phyloP scores from a whole-genome alignment of 1,139 yeast species.

The Hyphopichia pseudoburtonii region DNA sequence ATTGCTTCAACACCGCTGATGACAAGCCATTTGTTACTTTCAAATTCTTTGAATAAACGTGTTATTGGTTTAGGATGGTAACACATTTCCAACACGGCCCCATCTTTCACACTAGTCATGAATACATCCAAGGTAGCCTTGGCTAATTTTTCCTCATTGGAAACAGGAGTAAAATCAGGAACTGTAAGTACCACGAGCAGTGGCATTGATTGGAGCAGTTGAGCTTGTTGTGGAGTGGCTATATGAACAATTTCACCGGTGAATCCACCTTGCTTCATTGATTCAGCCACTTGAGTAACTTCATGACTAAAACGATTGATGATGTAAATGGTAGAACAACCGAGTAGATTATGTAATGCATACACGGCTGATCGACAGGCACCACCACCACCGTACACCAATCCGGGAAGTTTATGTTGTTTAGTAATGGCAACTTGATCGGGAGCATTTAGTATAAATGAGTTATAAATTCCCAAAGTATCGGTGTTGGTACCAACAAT shows the following conservation, averaged over 20 bases:
- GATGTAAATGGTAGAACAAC: slow-evolving; percentile 23
- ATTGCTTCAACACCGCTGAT: slow-evolving; percentile 27
- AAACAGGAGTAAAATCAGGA: slow-evolving; percentile 24
- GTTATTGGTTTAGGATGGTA: slow-evolving; percentile 26
- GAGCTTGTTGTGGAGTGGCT: slow-evolving; percentile 21
- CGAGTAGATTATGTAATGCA: slow-evolving; percentile 22
- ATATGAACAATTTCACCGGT: slow-evolving; percentile 21
- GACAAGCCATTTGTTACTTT: slow-evolving; percentile 22
- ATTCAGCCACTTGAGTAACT: slow-evolving; percentile 16
- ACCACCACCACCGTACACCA: slow-evolving; percentile 35
- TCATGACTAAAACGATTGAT: slow-evolving; percentile 25
- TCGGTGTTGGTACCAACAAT: slow-evolving; percentile 31
- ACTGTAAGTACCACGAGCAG: slow-evolving; percentile 23
- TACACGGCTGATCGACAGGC: slow-evolving; percentile 32
- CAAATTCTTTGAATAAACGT: slow-evolving; percentile 21
- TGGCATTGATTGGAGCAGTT: slow-evolving; percentile 12
- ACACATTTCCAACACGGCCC: slow-evolving; percentile 33
- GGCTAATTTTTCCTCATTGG: slow-evolving; percentile 21
- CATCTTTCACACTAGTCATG: slow-evolving; percentile 16
- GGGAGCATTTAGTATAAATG: slow-evolving; percentile 18
- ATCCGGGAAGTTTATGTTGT: slow-evolving; percentile 16
- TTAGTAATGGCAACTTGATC: slow-evolving; percentile 8
- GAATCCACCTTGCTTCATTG: slow-evolving; percentile 20
- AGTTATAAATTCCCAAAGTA: slow-evolving; percentile 26
- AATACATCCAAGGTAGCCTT: slow-evolving; percentile 24